These are phyloP conservation scores for Crucihimalaya himalaica DNA, from an alignment of 345 rosid genomes.

Conservation along the genomic window DNA sequence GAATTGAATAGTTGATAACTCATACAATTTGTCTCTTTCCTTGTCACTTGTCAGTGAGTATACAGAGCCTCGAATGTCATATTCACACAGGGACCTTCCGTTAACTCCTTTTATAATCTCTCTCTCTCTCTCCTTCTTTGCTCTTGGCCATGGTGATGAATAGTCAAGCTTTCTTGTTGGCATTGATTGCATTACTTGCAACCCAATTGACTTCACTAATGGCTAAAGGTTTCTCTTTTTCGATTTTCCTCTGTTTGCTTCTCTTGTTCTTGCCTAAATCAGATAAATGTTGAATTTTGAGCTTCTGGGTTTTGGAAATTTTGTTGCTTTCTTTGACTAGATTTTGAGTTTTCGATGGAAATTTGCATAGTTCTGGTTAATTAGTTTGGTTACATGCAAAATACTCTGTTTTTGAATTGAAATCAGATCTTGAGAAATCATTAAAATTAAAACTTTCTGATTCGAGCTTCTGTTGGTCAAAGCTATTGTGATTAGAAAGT, in stretches of 20 bases:
- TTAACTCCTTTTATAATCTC: slow-evolving; percentile 30
- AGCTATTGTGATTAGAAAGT: neutral
- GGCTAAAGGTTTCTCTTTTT: slow-evolving; percentile 54
- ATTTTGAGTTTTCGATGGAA: neutral
- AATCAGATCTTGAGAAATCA: slow-evolving; percentile 23
- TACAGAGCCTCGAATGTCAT: slow-evolving; percentile 39
- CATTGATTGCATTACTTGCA: slow-evolving; percentile 51
- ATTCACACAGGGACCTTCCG: slow-evolving; percentile 25
- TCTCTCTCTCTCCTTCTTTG: slow-evolving; percentile 15
- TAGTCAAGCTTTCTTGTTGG: slow-evolving; percentile 45
- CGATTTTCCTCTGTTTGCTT: slow-evolving; percentile 27
- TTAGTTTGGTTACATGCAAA: slow-evolving; percentile 26
- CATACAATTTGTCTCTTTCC: slow-evolving; percentile 29
- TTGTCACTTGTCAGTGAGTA: slow-evolving; percentile 30
- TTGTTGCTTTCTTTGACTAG: slow-evolving; percentile 20
- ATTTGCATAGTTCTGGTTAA: neutral
- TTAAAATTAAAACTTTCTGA: neutral
- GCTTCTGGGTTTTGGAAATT: slow-evolving; percentile 18
- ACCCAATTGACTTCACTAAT: slow-evolving; percentile 51
- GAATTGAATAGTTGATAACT: slow-evolving; percentile 23
- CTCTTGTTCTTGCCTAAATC: neutral
- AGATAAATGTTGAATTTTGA: neutral
- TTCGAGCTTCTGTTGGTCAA: neutral
- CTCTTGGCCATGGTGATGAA: slow-evolving; percentile 50
- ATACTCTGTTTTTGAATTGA: slow-evolving; percentile 6